phyloP scores from a whole-genome alignment of 495 filamentous ascomycete species.

The Trichoderma gamsii region DNA sequence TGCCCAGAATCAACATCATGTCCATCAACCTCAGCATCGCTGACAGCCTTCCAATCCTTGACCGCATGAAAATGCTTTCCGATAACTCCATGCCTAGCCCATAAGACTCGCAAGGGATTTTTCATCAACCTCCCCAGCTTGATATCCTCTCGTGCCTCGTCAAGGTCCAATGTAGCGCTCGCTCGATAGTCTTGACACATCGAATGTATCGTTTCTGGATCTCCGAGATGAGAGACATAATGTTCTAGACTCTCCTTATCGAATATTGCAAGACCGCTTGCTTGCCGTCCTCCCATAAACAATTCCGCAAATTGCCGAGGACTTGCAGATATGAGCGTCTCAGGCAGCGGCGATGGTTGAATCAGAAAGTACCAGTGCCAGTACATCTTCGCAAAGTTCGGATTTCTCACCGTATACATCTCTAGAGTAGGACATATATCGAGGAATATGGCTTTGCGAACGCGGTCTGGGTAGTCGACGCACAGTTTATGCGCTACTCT shows the following conservation, averaged over 20 bases:
- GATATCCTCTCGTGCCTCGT: conserved; percentile 30
- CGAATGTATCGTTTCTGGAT: conserved; percentile 26
- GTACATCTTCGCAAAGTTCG: conserved; percentile 30
- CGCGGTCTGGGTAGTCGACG: conserved; percentile 29
- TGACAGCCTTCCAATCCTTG: conserved; percentile 32
- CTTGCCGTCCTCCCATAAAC: conserved; percentile 24
- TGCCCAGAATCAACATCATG: conserved; percentile 33
- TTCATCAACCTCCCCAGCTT: conserved; percentile 26
- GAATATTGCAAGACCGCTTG: conserved; percentile 18
- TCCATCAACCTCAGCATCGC: conserved; percentile 24
- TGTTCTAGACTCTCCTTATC: conserved; percentile 20
- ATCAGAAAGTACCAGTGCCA: conserved; percentile 43
- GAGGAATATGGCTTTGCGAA: conserved; percentile 30
- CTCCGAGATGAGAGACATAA: conserved; percentile 27
- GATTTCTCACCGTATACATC: conserved; percentile 31
- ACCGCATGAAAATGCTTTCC: conserved; percentile 32
- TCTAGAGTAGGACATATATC: conserved; percentile 36
- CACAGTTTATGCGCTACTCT: conserved; percentile 34
- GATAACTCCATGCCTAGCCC: conserved; percentile 33
- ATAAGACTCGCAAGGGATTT: conserved; percentile 34
- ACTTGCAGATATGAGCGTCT: conserved; percentile 27
- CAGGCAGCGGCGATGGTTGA: conserved; percentile 32
- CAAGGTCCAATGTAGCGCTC: conserved; percentile 30
- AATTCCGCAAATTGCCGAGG: conserved; percentile 22
- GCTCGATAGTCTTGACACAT: conserved; percentile 44